phyloP scores from a whole-genome alignment of 257 asterid genomes.

The Solanum gandarillasii region DNA sequence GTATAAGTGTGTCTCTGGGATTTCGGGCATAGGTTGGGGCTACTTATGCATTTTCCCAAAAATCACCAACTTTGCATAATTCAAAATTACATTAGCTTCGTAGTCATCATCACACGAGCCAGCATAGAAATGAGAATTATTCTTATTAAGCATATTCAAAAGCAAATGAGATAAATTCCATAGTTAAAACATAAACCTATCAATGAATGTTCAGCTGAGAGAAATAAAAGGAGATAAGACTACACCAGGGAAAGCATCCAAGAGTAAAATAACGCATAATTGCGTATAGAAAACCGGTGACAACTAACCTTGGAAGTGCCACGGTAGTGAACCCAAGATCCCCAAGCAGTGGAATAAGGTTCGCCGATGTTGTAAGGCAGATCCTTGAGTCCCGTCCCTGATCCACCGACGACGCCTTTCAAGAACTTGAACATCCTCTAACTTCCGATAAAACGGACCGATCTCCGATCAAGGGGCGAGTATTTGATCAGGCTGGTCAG shows the following conservation, averaged over 20 bases:
- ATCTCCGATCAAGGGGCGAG: not conserved
- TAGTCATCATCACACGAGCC: not conserved
- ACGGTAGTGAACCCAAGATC: slow-evolving; percentile 90
- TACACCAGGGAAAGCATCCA: not conserved
- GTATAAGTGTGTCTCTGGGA: too few species aligned
- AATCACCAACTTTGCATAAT: not conserved
- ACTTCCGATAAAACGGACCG: not conserved
- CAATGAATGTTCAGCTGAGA: not conserved
- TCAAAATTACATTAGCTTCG: not conserved
- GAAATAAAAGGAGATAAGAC: not conserved
- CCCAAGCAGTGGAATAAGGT: slow-evolving; percentile 96
- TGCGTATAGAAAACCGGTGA: not conserved
- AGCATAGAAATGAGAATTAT: not conserved
- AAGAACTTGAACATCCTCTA: slow-evolving; percentile 63
- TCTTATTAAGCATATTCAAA: not conserved
- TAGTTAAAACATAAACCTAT: not conserved
- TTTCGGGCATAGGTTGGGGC: too few species aligned
- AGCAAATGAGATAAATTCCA: not conserved
- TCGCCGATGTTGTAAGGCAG: slow-evolving; percentile 93
- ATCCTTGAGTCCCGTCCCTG: slow-evolving; percentile 88
- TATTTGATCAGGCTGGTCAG: not conserved
- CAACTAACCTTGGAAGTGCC: slow-evolving; percentile 65
- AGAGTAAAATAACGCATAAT: not conserved
- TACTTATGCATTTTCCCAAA: too few species aligned
- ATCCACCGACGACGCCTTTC: slow-evolving; percentile 94